Evolutionary conservation across 495 filamentous ascomycete genomes (phyloP), one percentile per base, ranked within the genome.

Genomic region (Penicillium ochrochloron): DNA sequence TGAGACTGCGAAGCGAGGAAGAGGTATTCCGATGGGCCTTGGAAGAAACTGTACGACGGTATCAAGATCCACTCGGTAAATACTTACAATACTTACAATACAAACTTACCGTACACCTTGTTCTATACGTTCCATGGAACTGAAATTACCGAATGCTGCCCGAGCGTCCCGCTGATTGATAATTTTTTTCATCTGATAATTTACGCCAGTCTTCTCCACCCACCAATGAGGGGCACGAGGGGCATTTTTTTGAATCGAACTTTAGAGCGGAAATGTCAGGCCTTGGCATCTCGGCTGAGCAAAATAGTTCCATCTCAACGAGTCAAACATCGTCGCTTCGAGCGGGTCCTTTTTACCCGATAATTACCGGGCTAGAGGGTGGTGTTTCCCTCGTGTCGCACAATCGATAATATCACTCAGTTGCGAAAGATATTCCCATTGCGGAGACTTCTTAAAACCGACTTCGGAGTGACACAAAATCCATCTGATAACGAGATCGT

Each of bases 121-220:
- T 48, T 14, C 21, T 25, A 12, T 9, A 11, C 5, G 48, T 29
- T 52, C 25, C 25, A 52, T 52, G 48, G 48, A 31, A 52, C 21
- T 2, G 12, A 29, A 6, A 25, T 27, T 52, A 52, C 48, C 10
- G 12, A 12, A 5, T 11, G 50, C 25, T 52, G 27, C 48, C 48
- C 23, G 12, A 56, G 33, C 15, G 31, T 31, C n/a, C n/a, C 23
- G 51, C 53, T 56, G 53, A 56, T 56, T 56, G 53, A 56, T 56
- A 56, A 56, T 35, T 39, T 37, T 56, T 54, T 34, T 12, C 29
- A 58, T 58, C 56, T 42, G 56, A 58, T 58, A 58, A 58, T 29
- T 33, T 33, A 25, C 23, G 21, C 35, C 39, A n/a, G 12, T 11
- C 11, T 37, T 23, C 19, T 4, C 29, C 7, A 21, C 31, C 53